Conservation (phyloP, 352 stramenopile species). For the Globisporangium emineosum region DNA sequence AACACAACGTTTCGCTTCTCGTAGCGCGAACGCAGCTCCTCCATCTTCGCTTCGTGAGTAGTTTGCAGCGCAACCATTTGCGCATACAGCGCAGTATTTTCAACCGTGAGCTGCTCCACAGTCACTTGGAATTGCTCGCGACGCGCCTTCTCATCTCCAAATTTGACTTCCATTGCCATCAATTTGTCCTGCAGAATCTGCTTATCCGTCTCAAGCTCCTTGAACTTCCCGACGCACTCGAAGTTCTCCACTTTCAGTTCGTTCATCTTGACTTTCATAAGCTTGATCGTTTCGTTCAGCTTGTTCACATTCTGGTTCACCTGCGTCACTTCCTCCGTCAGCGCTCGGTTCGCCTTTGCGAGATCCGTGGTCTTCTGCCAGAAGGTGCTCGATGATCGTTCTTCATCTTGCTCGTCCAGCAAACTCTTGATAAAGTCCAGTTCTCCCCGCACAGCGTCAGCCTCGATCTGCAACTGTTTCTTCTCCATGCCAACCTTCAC, state of each 20-base stretch:
- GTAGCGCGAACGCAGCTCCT: constrained; percentile 63
- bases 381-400: constrained; percentile 68
- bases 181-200: constrained; percentile 70
- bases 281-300: constrained; percentile 63
- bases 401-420: constrained; percentile 72
- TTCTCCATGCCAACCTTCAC: constrained; percentile 52
- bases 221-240: constrained; percentile 47
- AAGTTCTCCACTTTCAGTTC: constrained; percentile 55
- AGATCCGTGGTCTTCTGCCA: constrained; percentile 88
- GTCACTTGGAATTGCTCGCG: constrained; percentile 87
- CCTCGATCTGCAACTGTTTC: constrained; percentile 71
- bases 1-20: constrained; percentile 74
- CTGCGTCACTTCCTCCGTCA: constrained; percentile 70
- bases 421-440: constrained; percentile 71
- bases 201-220: constrained; percentile 74
- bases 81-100: constrained; percentile 83
- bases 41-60: constrained; percentile 78
- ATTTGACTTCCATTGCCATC: constrained; percentile 59
- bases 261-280: constrained; percentile 47
- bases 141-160: constrained; percentile 76
- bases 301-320: constrained; percentile 61
- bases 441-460: constrained; percentile 58
- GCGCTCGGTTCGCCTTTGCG: constrained; percentile 68
- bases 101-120: constrained; percentile 78
- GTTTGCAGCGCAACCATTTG: constrained; percentile 86